Conservation (phyloP, 2,329 filamentous ascomycete genomes). For the Monascus ruber region DNA sequence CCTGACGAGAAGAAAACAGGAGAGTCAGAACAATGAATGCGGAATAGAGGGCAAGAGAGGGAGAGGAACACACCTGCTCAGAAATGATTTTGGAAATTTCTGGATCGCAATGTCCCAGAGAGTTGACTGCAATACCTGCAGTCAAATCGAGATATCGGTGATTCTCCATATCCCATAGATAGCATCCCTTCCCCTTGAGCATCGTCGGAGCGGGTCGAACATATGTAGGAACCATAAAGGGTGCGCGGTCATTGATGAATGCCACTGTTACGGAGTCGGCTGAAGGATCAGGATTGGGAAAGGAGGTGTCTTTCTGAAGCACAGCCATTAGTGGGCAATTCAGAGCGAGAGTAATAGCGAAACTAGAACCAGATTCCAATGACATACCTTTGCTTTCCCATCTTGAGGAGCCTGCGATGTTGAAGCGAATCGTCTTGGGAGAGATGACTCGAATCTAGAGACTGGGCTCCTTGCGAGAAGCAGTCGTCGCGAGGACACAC, state of each 20-base stretch:
- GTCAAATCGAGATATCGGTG: conserved; percentile 88
- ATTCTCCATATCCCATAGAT: conserved; percentile 83
- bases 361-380: not conserved
- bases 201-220: conserved; percentile 83
- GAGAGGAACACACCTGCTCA: conserved; percentile 51
- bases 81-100: conserved; percentile 64
- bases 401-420: conserved; percentile 18
- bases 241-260: conserved; percentile 62
- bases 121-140: conserved; percentile 89
- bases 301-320: conserved; percentile 34
- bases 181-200: conserved; percentile 73
- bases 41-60: too few relatives aligned
- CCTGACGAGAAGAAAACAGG: conserved; percentile 20
- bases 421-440: conserved; percentile 23
- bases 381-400: conserved; percentile 16
- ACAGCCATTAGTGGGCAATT: too few relatives aligned
- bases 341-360: too few relatives aligned
- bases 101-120: conserved; percentile 78
- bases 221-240: conserved; percentile 95
- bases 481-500: conserved; percentile 24
- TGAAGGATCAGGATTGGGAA: conserved; percentile 62
- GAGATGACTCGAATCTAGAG: conserved; percentile 20
- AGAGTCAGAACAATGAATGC: too few relatives aligned
- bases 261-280: conserved; percentile 62
- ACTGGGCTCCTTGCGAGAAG: conserved; percentile 19